Base-by-base conservation (phyloP, 2,329 filamentous ascomycete species). In the Colletotrichum sp. region DNA sequence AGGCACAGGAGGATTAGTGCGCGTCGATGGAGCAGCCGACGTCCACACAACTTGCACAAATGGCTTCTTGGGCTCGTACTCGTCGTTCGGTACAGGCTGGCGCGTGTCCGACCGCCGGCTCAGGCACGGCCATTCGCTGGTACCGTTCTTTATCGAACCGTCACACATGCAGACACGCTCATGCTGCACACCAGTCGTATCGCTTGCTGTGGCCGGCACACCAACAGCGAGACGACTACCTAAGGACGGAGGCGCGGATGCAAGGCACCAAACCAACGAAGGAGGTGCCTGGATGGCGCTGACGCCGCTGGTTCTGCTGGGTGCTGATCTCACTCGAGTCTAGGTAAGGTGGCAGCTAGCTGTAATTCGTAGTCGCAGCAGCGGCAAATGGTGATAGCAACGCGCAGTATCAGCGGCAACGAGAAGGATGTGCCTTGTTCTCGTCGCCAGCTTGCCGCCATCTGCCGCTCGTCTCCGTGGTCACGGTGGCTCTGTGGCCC, bases 21-120 rank as follows among this genome's bases (percentile, higher is more conserved):
- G 66, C 60, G 56, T 66, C 62, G 67, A 77, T 61, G 60, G 73
- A 66, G 60, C 65, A 71, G 66, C 58, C 61, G 61, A 60, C 66
- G 60, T 66, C 75, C 75, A 78, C 73, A 76, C 70, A 77, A 76
- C 69, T 78, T 66, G 75, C 77, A 77, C 72, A 78, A 77, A 67
- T 73, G 69, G 66, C 38, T 43, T 62, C 65, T 73, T 76, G 60
- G 36, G 66, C 71, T 78, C 71, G 71, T 67, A 76, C 74, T 75
- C 48, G 71, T 60, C 43, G 62, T 62, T 61, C 65, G 64, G 43
- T 65, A 30, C 62, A 68, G 69, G 32, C 70, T 61, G 73, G 71
- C 60, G 74, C 71, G 52, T 61, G 71, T 76, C 71, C 66, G 74
- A 76, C 74, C 71, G 38, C 66, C 61, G 21, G 43, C 48, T 75